Conservation (phyloP, 2,329 filamentous ascomycete genomes). For the Domatiomyces catenatus region DNA sequence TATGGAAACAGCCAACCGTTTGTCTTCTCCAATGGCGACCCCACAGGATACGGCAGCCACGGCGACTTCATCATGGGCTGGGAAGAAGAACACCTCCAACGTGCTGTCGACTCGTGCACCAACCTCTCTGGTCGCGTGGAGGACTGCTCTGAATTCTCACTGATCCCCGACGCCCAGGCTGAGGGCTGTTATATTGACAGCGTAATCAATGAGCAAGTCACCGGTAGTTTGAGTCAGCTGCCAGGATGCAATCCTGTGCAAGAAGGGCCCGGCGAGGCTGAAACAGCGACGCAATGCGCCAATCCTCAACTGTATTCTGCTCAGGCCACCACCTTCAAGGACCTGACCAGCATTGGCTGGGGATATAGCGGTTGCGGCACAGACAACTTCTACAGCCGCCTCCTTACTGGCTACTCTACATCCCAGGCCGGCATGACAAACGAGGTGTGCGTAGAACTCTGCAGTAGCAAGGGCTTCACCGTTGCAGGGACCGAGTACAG, state of each 20-base stretch:
- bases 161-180: conserved; percentile 38
- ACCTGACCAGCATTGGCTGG: conserved; percentile 39
- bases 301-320: conserved; percentile 25
- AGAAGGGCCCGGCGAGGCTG: conserved; percentile 23
- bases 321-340: conserved; percentile 27
- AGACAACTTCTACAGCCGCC: conserved; percentile 27
- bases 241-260: conserved; percentile 19
- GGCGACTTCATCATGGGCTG: conserved; percentile 58
- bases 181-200: conserved; percentile 37
- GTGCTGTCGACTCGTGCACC: conserved; percentile 52
- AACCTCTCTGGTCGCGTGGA: conserved; percentile 46
- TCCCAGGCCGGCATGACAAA: conserved; percentile 17
- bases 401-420: conserved; percentile 18
- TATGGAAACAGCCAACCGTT: conserved; percentile 25
- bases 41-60: conserved; percentile 38
- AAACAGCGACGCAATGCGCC: conserved; percentile 8
- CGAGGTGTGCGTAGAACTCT: conserved; percentile 20
- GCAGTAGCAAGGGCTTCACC: conserved; percentile 20
- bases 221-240: conserved; percentile 13
- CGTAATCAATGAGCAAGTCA: conserved; percentile 22
- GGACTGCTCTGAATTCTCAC: conserved; percentile 42
- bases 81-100: conserved; percentile 49
- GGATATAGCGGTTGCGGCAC: conserved; percentile 46
- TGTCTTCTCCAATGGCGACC: conserved; percentile 43
- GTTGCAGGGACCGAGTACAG: conserved; percentile 21